Base-by-base conservation (phyloP, 2,329 filamentous ascomycete genomes). In the Lachnellula willkommii region DNA sequence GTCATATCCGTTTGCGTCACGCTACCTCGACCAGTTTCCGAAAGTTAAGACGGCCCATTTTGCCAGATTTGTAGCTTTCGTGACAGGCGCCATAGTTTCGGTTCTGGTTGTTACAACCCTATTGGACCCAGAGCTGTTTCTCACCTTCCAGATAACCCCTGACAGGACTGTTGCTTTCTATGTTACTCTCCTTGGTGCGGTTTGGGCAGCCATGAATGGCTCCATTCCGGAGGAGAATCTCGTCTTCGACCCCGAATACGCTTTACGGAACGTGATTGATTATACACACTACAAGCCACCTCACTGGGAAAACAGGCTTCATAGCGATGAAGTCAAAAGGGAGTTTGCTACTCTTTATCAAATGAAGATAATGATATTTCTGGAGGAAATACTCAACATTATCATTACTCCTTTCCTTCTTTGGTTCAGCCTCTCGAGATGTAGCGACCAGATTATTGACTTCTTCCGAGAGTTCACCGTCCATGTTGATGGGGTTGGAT, bases 401-500 rank as follows among this genome's bases (percentile, higher is more conserved):
- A 82, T 97, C 53, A 87, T 95, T 55, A 95, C 93, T 0, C 94
- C 94, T 0, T 85, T 96, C 65, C 82, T 99, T 43, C 80, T 99
- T 12, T 88, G 92, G 74, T 87, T 89, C 68, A 92, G 89, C 59
- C 79, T 97, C 36, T 90, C 92, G 0, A 88, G 85, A 64, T 95
- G 89, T 71, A 93, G 89, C 69, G 93, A 97, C 63, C 89, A 92
- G 57, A 87, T 99, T 60, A 87, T 97, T 56, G 94, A 99, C 73
- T 99, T 99, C 73, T 97, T 99, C 76, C 86, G 94, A 40, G 94
- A 99, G 69, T 96, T 97, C 65, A 97, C 94, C 0, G 85, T 99
- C 22, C 92, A 99, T 65, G 93, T 99, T 15, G 94, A 99, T 68
- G 94, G 94, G 0, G 80, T 99, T 37, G 94, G 94, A 22, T 93